phyloP scores from a whole-genome alignment of 139 green algal species.

The Asterochloris erici region DNA sequence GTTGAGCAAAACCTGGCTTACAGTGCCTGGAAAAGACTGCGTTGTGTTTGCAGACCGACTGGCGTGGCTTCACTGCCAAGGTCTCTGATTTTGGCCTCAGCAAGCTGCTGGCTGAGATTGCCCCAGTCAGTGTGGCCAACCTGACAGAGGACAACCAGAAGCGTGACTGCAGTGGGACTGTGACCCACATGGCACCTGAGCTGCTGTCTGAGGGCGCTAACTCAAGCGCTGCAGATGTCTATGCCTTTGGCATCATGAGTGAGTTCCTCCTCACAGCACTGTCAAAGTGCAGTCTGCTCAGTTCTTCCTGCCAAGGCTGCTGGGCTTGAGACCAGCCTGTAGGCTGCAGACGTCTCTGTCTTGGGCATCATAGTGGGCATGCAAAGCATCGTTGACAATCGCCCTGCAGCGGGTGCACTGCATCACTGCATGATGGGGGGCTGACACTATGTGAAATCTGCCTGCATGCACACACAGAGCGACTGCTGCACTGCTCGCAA shows the following conservation, averaged over 20 bases:
- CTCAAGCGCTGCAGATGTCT: constrained; percentile 33
- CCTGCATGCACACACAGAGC: neutral
- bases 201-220: constrained; percentile 12
- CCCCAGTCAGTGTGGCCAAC: neutral
- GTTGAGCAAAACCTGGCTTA: neutral
- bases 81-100: constrained; percentile 60
- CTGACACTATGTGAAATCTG: neutral
- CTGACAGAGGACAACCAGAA: neutral
- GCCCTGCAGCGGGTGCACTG: neutral
- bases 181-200: constrained; percentile 60
- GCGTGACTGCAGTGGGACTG: constrained; percentile 32
- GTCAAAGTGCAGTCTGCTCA: neutral
- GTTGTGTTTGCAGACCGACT: constrained; percentile 26
- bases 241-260: constrained; percentile 44
- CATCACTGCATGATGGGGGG: neutral
- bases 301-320: neutral
- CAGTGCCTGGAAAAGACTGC: neutral
- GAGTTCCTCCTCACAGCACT: neutral
- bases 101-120: constrained; percentile 25
- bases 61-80: constrained; percentile 46
- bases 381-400: neutral
- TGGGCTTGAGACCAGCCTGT: neutral
- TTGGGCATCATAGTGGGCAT: too few relatives aligned
- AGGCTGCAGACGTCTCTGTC: neutral
- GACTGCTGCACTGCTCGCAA: neutral